Evolutionary conservation across 805 yeast genomes (phyloP), one percentile per base, ranked within the genome.

Genomic region (Candida lessepsii): DNA sequence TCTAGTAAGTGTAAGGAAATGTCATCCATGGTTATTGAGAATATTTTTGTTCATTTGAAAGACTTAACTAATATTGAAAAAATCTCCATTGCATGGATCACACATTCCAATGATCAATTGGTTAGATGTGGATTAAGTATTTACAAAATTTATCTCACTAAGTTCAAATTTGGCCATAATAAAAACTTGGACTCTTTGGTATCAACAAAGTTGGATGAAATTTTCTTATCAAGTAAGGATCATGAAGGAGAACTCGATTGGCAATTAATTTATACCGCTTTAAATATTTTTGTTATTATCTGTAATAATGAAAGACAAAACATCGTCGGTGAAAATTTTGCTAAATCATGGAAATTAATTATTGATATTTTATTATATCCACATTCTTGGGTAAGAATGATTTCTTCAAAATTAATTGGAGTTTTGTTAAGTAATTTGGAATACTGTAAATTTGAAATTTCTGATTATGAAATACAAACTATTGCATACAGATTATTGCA

Each of bases 351-450:
- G 89, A 49, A 57, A 2, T 56, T 61, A 13, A 60, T 84, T 2
- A 67, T 77, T 17, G 73, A 71, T 3, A 61, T 80, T 20, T 68
- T 89, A 39, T 65, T 90, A 37, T 90, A 78, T 57, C 97, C 97
- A 2, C 97, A 90, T 60, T 73, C 93, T 1, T 90, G 98, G 98
- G 84, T 90, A 5, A 77, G 97, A 51, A 68, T 84, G 43, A 63
- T 75, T 4, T 67, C 95, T 1, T 64, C 82, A 5, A 69, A 90
- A 39, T 64, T 87, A 24, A 57, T 81, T 28, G 81, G 83, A 1
- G 53, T 61, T 1, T 55, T 84, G 36, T 64, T 86, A 41, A 53
- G 73, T 7, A 68, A 73, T 37, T 35, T 64, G 31, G 62, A 66
- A 25, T 50, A 55, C 11, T 42, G 67, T 25, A 47, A 62, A 2